Evolutionary conservation across 768 basidiomycete genomes (phyloP).

Genomic region (Mycena capillaripes): DNA sequence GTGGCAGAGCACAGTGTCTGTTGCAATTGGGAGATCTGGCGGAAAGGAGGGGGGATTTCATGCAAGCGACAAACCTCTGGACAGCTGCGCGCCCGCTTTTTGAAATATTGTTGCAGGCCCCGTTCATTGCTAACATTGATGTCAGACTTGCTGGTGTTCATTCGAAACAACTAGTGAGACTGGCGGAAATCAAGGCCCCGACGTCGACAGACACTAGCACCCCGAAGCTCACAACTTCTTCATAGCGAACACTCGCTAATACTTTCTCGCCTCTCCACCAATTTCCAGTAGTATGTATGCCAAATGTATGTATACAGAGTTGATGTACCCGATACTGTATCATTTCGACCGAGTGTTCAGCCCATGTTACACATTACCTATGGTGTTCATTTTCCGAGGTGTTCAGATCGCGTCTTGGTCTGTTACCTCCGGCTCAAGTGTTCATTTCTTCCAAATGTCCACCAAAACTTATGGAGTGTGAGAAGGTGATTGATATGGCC

Average conservation of each 20-base stretch:
- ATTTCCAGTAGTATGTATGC: too few relatives aligned
- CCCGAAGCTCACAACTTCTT: too few relatives aligned
- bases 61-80: background rate
- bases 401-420: background rate
- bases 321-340: too few relatives aligned
- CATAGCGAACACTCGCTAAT: too few relatives aligned
- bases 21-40: background rate
- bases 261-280: too few relatives aligned
- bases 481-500: too few relatives aligned
- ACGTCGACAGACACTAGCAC: too few relatives aligned
- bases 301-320: too few relatives aligned
- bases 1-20: background rate
- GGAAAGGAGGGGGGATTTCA: background rate
- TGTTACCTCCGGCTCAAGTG: background rate
- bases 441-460: background rate
- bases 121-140: background rate
- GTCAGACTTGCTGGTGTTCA: background rate
- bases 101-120: background rate
- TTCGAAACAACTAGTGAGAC: too few relatives aligned
- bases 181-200: too few relatives aligned
- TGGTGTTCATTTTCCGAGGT: background rate
- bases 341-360: conserved; percentile 1
- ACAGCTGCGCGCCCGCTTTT: background rate
- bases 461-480: background rate
- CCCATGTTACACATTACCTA: background rate